Conservation (phyloP, 371 early-diverging fungal species). For the Lichtheimia ramosa region DNA sequence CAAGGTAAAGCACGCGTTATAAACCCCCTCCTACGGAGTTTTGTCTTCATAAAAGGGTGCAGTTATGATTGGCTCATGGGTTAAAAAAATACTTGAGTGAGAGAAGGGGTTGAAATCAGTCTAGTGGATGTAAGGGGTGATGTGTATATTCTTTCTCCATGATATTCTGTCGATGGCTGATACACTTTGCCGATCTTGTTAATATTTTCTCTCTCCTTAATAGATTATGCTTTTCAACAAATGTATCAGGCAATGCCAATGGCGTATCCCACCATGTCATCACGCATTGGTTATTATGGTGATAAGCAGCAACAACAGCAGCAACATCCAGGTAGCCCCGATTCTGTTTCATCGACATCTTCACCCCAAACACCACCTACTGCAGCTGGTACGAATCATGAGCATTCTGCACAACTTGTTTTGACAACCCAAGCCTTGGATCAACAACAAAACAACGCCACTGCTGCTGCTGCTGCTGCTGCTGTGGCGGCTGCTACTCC, state of each 20-base stretch:
- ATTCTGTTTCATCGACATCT: slow-evolving; percentile 31
- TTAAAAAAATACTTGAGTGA: background rate
- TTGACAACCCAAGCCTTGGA: background rate
- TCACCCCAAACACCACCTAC: slow-evolving; percentile 17
- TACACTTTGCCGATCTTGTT: background rate
- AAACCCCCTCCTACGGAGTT: background rate
- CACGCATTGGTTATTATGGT: slow-evolving; percentile 28
- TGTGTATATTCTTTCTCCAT: background rate
- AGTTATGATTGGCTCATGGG: slow-evolving; percentile 10
- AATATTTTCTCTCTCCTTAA: background rate
- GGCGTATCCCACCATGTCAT: slow-evolving; percentile 15
- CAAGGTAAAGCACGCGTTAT: slow-evolving; percentile 4
- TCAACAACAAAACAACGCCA: slow-evolving; percentile 5
- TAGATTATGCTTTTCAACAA: slow-evolving; percentile 27
- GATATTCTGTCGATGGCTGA: no score
- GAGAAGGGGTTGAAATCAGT: slow-evolving; percentile 1
- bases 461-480: background rate
- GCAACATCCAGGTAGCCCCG: slow-evolving; percentile 31
- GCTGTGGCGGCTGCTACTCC: background rate
- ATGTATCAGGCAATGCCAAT: slow-evolving; percentile 18
- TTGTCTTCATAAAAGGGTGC: background rate
- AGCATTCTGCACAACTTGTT: background rate
- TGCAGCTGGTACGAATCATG: slow-evolving; percentile 9
- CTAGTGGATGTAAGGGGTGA: background rate
- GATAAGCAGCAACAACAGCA: slow-evolving; percentile 5